Evolutionary conservation across 106 monocot genomes (phyloP).

Genomic region (Dendrobium catenatum): DNA sequence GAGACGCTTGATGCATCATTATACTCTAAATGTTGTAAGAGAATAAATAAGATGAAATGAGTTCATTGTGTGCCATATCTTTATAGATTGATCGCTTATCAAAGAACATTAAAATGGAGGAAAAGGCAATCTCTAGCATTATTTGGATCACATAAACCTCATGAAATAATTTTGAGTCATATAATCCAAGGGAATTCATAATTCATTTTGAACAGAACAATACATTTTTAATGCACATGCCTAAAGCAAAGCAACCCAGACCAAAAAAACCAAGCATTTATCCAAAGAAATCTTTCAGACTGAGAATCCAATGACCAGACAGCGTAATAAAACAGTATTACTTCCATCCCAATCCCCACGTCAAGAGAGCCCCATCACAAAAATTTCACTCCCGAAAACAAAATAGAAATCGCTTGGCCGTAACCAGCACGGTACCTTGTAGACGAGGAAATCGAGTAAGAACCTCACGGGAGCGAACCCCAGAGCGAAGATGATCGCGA

Average conservation of each 20-base stretch:
- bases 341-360: background rate
- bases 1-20: too few species aligned
- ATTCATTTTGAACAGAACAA: background rate
- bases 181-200: too few species aligned
- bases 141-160: background rate
- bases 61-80: too few species aligned
- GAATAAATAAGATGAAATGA: too few species aligned
- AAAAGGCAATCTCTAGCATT: background rate
- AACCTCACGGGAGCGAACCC: slow-evolving; percentile 5
- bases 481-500: background rate
- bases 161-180: background rate
- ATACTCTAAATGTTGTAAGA: too few species aligned
- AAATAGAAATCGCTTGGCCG: background rate
- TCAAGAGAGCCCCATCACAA: background rate
- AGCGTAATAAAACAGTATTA: background rate
- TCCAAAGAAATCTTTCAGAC: background rate
- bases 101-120: too few species aligned
- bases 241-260: background rate
- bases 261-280: background rate
- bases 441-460: slow-evolving; percentile 5
- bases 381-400: background rate
- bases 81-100: too few species aligned
- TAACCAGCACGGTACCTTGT: slow-evolving; percentile 1
- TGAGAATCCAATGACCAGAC: background rate
- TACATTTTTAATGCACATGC: background rate